Base-by-base conservation (phyloP, 1,284 basidiomycete genomes). In the Lentinus polychrous region DNA sequence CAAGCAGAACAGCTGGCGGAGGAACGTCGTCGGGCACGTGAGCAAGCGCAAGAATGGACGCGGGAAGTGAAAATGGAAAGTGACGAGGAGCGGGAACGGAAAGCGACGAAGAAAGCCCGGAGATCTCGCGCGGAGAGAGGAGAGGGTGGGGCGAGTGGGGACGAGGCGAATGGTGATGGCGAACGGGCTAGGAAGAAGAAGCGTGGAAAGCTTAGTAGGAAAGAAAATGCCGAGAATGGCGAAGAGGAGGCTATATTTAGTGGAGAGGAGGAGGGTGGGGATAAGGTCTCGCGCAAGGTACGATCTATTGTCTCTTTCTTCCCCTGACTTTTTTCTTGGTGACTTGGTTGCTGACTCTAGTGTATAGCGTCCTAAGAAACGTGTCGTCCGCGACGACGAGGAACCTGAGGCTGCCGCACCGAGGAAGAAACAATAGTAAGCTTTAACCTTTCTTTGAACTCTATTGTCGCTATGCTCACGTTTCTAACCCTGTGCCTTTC, bases 21-120 rank as follows among this genome's bases (percentile, higher is more conserved):
- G 60, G 76, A 86, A 57, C 79, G 91, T 8, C 75, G 81, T 35
- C 62, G 76, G 45, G 87, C 86, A 22, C 72, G 86, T n/a, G 90
- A 90, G 61, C 81, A 92, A 62, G 88, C 85, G 1, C 72, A 79
- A 58, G 78, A 82, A 62, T 90, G 86, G 87, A 82, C 81, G 32
- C 66, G 75, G 40, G 81, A 83, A 52, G 73, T 80, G 12, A 73
- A 74, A 54, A 74, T 79, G 62, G 82, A 85, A 55, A 86, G 80
- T 56, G 86, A 89, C 45, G 86, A 90, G 51, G 89, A 91, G 57
- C 74, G 75, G 43, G 82, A 87, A 62, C 74, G 76, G 49, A 81
- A 79, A 53, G 70, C 72, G 20, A 80, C 81, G 61, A 84, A 83
- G 57, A 64, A 66, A 65, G 70, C 52, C 79, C 67, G 55, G 77